phyloP scores from a whole-genome alignment of 345 rosid genomes.

The Gossypium ekmanianum region DNA sequence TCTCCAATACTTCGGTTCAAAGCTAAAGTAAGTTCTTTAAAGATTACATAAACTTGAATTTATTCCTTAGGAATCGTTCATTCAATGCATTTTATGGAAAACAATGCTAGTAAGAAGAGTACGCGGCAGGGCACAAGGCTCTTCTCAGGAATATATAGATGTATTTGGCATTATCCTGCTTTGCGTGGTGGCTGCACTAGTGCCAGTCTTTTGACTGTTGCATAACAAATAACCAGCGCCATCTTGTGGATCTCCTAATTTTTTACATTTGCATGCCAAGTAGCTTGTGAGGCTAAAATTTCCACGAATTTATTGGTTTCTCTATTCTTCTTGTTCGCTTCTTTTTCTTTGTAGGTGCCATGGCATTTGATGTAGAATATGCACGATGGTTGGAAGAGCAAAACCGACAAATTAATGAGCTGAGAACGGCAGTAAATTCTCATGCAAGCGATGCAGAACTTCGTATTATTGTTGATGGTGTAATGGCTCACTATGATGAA shows the following conservation, averaged over 20 bases:
- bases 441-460: conserved; percentile 97
- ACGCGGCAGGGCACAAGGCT: not conserved
- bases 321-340: not conserved
- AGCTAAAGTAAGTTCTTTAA: not conserved
- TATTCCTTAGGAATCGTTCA: not conserved
- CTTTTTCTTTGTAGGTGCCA: conserved; percentile 62
- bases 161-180: too few relatives aligned
- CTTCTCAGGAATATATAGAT: not conserved
- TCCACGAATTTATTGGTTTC: not conserved
- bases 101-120: not conserved
- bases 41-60: not conserved
- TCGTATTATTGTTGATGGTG: conserved; percentile 72
- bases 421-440: conserved; percentile 86
- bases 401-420: conserved; percentile 75
- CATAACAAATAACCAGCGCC: not conserved
- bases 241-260: not conserved
- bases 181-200: too few relatives aligned
- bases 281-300: not conserved
- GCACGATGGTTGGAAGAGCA: conserved; percentile 94
- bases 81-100: not conserved
- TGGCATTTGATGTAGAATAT: conserved; percentile 95
- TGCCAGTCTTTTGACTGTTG: too few relatives aligned
- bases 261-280: not conserved
- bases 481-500: conserved; percentile 90
- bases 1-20: not conserved